Base-by-base conservation (phyloP, 2,329 filamentous ascomycete genomes). In the Herpotrichia juniperi region DNA sequence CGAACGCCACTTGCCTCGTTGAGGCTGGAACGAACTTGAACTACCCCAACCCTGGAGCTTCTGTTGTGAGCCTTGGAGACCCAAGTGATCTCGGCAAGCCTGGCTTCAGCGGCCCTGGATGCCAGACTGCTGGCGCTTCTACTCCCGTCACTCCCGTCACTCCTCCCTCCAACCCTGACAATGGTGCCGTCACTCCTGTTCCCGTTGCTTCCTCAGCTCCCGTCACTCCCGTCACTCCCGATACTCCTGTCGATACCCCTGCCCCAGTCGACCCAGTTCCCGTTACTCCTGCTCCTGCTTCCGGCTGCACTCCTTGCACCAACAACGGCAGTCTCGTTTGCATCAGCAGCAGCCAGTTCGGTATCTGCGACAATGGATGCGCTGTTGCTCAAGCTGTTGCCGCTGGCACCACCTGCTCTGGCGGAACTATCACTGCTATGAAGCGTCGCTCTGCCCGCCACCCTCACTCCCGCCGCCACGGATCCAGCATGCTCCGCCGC, bases 21-120 rank as follows among this genome's bases (percentile, higher is more conserved):
- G n/a, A n/a, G n/a, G n/a, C 65, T 61, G 0, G 82, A 86, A n/a
- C n/a, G 32, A 66, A 69, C 14, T 47, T 28, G 6, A 65, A 75
- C 2, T 93, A 87, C 77, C 87, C 88, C 7, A 77, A 89, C 58
- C 83, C 89, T 0, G 90, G 90, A 43, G 56, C 78, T 32, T 73
- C 66, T 31, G 68, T 79, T n/a, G 77, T 78, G 56, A 67, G 53
- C 72, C 42, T 19, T 37, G 37, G 37, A 8, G 21, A 30, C 25
- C 7, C 40, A 14, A 24, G 7, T 10, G 25, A 2, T 21, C 2
- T 17, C 6, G 24, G 24, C 14, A 19, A 16, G 6, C 26, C 26
- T 14, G 26, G 26, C 10, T 28, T 43, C 40, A 8, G 5, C 3
- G 40, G 40, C 40, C 19, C 40, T 12, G 68, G 61, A 25, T 69